These are phyloP conservation scores for Avena atlantica DNA, from an alignment of 176 grass and related monocot species.

Conservation along the genomic window DNA sequence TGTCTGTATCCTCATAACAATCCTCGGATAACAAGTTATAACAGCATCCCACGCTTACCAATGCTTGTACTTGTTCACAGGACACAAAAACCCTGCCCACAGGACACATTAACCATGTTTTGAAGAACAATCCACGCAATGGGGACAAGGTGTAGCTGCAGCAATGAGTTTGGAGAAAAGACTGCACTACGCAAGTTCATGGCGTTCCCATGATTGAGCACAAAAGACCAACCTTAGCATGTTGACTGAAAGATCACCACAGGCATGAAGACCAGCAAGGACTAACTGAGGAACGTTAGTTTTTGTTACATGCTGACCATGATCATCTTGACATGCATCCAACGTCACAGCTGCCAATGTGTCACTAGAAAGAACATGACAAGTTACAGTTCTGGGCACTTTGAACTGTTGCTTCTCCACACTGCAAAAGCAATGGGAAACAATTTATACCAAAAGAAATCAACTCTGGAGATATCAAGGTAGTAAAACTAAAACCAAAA, in stretches of 20 bases:
- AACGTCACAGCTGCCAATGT: constrained; percentile 63
- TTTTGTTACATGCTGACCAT: constrained; percentile 42
- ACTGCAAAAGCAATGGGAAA: constrained; percentile 36
- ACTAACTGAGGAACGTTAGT: constrained; percentile 53
- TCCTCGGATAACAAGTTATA: constrained; percentile 93
- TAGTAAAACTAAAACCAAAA: constrained; percentile 3
- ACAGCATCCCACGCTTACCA: constrained; percentile 84
- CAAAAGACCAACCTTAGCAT: constrained; percentile 82
- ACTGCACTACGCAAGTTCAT: constrained; percentile 3
- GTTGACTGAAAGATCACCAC: constrained; percentile 95
- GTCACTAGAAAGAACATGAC: constrained; percentile 88
- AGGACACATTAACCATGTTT: constrained; percentile 50
- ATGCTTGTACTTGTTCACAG: constrained; percentile 72
- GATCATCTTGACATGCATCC: constrained; percentile 53
- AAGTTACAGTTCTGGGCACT: constrained; percentile 83
- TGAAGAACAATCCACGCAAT: constrained; percentile 29
- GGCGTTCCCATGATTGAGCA: constrained; percentile 12
- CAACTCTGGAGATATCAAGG: constrained; percentile 19
- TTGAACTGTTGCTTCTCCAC: constrained; percentile 58
- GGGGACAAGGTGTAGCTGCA: not conserved
- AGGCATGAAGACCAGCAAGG: constrained; percentile 93
- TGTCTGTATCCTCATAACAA: constrained; percentile 38
- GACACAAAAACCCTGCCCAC: constrained; percentile 71
- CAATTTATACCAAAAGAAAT: constrained; percentile 4
- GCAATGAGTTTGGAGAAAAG: not conserved